Percentiles rank a stretch among this genome's conserved stretches.
Evolutionary conservation across 1,284 basidiomycete species (phyloP).

Genomic region (Apiotrichum sp.): DNA sequence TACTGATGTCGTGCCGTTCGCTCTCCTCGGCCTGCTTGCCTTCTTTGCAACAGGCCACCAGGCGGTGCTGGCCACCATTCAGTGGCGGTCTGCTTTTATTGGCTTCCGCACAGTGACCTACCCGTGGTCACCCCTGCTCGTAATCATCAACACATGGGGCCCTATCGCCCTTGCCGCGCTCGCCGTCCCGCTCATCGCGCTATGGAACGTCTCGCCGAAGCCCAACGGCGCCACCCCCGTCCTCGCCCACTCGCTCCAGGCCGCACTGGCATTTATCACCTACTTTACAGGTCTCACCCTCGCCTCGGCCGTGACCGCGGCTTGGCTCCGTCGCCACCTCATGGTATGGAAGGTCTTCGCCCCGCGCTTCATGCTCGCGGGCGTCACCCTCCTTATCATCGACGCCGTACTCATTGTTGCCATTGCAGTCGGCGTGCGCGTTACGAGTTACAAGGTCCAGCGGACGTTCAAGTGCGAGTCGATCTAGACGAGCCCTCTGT

Average conservation of each 20-base stretch:
- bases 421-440: constrained; percentile 37
- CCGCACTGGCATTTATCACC: constrained; percentile 59
- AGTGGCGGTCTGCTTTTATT: constrained; percentile 91
- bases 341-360: constrained; percentile 99
- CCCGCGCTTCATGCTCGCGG: constrained; percentile 81
- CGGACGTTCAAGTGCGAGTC: constrained; percentile 42
- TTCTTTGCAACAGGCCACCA: constrained; percentile 94
- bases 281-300: constrained; percentile 67
- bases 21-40: constrained; percentile 64
- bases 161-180: constrained; percentile 61
- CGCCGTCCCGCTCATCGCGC: constrained; percentile 63
- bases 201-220: constrained; percentile 83
- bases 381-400: constrained; percentile 48
- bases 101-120: constrained; percentile 65
- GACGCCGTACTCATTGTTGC: constrained; percentile 49
- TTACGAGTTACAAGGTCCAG: constrained; percentile 43
- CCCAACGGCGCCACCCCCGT: constrained; percentile 38
- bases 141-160: constrained; percentile 74
- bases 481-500: constrained; percentile 6
- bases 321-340: constrained; percentile 75
- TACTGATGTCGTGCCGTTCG: constrained; percentile 63
- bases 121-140: constrained; percentile 70
- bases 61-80: constrained; percentile 77
- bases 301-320: constrained; percentile 66
- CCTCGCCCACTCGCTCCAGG: constrained; percentile 48